A percentile compares a stretch with the other conserved stretches of the same genome.
These are phyloP conservation scores for Erythrobasidium hasegawianum DNA, from an alignment of 1,284 basidiomycete genomes.

Conservation along the genomic window DNA sequence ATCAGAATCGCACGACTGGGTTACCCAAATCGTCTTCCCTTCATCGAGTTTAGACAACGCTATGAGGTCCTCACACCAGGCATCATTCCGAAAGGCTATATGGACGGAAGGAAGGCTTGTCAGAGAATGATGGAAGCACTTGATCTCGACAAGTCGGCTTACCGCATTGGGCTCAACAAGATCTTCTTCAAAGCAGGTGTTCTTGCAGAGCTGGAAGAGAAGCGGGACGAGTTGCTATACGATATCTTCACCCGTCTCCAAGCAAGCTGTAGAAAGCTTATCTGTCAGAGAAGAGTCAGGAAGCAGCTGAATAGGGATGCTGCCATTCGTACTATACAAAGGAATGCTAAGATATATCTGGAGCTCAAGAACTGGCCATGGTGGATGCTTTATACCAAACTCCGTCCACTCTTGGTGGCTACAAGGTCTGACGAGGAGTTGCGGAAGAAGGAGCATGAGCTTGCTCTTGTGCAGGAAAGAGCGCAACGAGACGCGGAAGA, in stretches of 20 bases:
- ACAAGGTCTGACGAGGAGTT: slow-evolving; percentile 91
- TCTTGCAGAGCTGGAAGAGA: slow-evolving; percentile 94
- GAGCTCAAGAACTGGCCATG: slow-evolving; percentile 93
- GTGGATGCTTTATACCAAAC: slow-evolving; percentile 95
- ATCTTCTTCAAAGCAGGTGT: slow-evolving; percentile 99
- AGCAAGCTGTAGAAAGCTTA: slow-evolving; percentile 78
- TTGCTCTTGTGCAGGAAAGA: slow-evolving; percentile 73
- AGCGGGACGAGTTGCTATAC: slow-evolving; percentile 77
- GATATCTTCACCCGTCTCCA: slow-evolving; percentile 88
- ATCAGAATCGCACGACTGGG: slow-evolving; percentile 97
- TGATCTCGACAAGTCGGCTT: slow-evolving; percentile 77
- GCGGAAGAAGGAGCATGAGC: slow-evolving; percentile 78
- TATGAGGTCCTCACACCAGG: slow-evolving; percentile 95
- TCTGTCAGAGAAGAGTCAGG: slow-evolving; percentile 83
- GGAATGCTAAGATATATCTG: slow-evolving; percentile 86
- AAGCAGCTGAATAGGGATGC: slow-evolving; percentile 91
- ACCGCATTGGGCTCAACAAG: slow-evolving; percentile 92
- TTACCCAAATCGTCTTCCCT: slow-evolving; percentile 93
- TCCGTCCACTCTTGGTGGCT: slow-evolving; percentile 86
- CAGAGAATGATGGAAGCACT: slow-evolving; percentile 87
- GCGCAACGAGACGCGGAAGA: slow-evolving; percentile 80
- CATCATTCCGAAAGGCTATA: slow-evolving; percentile 86
- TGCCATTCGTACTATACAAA: slow-evolving; percentile 87
- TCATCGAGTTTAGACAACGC: slow-evolving; percentile 93
- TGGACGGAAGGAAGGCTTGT: slow-evolving; percentile 94